phyloP scores from a whole-genome alignment of 73 alveolate species.

The Diophrys appendiculata region DNA sequence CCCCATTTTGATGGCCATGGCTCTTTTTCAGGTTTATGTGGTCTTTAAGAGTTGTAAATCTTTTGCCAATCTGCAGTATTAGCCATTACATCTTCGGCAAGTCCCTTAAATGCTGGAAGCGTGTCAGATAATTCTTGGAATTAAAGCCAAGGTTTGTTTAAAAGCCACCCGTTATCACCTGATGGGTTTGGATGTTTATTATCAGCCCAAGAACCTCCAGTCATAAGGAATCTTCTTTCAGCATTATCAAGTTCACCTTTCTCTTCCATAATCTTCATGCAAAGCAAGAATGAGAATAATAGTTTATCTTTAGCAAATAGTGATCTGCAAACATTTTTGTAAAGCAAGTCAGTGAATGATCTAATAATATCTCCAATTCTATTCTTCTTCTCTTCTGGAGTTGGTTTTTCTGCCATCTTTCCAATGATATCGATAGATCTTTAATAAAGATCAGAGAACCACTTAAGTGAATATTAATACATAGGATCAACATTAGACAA shows the following conservation, averaged over 20 bases:
- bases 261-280: slow-evolving; percentile 77
- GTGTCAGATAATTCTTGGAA: slow-evolving; percentile 84
- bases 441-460: slow-evolving; percentile 68
- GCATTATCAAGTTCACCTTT: slow-evolving; percentile 53
- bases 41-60: slow-evolving; percentile 80
- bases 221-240: slow-evolving; percentile 90
- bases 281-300: slow-evolving; percentile 84
- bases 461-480: slow-evolving; percentile 82
- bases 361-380: slow-evolving; percentile 66
- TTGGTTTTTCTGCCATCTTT: slow-evolving; percentile 17
- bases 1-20: slow-evolving; percentile 91
- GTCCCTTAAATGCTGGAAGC: slow-evolving; percentile 78
- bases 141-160: slow-evolving; percentile 90
- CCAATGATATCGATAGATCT: slow-evolving; percentile 36
- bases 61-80: slow-evolving; percentile 88
- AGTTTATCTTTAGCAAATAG: slow-evolving; percentile 97
- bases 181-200: slow-evolving; percentile 85
- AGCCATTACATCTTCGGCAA: slow-evolving; percentile 83
- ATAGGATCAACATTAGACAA: slow-evolving; percentile 77
- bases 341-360: slow-evolving; percentile 66
- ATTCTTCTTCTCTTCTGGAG: slow-evolving; percentile 55
- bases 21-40: slow-evolving; percentile 69
- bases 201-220: slow-evolving; percentile 92
- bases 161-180: slow-evolving; percentile 85
- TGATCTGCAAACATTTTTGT: slow-evolving; percentile 89